Base-by-base conservation (phyloP, 2,329 filamentous ascomycete species). In the Rutstroemia sp. region DNA sequence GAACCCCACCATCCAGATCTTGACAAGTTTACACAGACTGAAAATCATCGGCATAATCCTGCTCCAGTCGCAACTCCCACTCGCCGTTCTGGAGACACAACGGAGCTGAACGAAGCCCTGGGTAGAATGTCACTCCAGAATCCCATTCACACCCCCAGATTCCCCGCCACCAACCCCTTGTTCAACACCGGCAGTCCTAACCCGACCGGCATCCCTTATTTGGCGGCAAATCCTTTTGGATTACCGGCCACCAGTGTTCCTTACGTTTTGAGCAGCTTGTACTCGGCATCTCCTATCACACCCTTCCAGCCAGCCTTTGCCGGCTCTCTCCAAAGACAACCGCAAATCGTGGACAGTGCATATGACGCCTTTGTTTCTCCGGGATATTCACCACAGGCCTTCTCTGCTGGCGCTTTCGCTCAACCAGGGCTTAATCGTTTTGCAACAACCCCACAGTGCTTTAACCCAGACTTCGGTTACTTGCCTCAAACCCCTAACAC, bases 401-500 rank as follows among this genome's bases (percentile, higher is more conserved):
- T 54, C 27, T 9, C 48, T 14, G 30, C 45, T 6, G 42, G 39
- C 37, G 25, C 30, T 25, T 30, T 50, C 42, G 25, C 38, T n/a
- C 51, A 50, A n/a, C 37, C 45, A 23, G 38, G 55, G 30, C 17
- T 38, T 16, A 27, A 30, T 14, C 25, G 48, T 7, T 47, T 56
- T 23, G 12, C 56, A 51, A 10, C 45, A 41, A 44, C 23, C 16
- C 53, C 34, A 3, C 52, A 38, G 14, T 37, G 46, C 12, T 58
- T 52, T 47, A 46, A 30, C 8, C 48, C 42, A 19, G 30, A 46
- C 12, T 49, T 53, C 41, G 56, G 52, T 16, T 47, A 49, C 4
- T 39, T 55, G 37, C 53, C 53, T 12, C 53, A 55, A n/a, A 57
- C 61, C n/a, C 56, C 57, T 5, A 45, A 55, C 30, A 56, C 59